phyloP scores from a whole-genome alignment of 257 asterid genomes.

The Solanum lycopersicoides region DNA sequence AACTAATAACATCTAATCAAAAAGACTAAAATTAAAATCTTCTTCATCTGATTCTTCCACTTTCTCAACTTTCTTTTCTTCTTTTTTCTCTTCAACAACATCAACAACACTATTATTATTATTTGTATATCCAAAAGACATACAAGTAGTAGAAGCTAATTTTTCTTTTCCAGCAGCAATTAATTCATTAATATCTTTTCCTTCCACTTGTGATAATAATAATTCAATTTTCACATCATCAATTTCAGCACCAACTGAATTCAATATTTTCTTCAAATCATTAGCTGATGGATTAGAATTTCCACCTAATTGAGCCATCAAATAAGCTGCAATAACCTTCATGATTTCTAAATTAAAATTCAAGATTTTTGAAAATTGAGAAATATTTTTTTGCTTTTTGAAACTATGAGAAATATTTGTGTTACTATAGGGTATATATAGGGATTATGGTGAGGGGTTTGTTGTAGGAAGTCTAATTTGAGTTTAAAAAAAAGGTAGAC shows the following conservation, averaged over 20 bases:
- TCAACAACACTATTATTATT: background rate
- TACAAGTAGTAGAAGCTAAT: slow-evolving; percentile 1
- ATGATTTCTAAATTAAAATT: background rate
- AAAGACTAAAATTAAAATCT: background rate
- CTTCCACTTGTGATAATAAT: background rate
- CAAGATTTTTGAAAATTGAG: background rate
- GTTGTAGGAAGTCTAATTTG: background rate
- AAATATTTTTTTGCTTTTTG: background rate
- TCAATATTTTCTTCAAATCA: slow-evolving; percentile 5
- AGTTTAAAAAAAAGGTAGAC: background rate
- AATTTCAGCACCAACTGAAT: slow-evolving; percentile 1
- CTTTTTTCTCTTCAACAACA: background rate
- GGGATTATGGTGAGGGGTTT: too few species aligned
- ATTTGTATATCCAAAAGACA: background rate
- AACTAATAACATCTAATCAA: background rate
- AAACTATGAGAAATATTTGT: background rate
- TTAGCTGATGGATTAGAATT: background rate
- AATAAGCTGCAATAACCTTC: slow-evolving; percentile 14
- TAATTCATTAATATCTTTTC: slow-evolving; percentile 3
- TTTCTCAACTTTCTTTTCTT: background rate
- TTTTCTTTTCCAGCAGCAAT: slow-evolving; percentile 2
- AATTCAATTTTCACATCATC: slow-evolving; percentile 1
- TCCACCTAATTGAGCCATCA: slow-evolving; percentile 11
- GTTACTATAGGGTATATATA: background rate
- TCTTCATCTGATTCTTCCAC: slow-evolving; percentile 3